Percentiles rank a stretch among this genome's conserved stretches.
phyloP scores from a whole-genome alignment of 2,329 filamentous ascomycete genomes.

The Beauveria sp. region DNA sequence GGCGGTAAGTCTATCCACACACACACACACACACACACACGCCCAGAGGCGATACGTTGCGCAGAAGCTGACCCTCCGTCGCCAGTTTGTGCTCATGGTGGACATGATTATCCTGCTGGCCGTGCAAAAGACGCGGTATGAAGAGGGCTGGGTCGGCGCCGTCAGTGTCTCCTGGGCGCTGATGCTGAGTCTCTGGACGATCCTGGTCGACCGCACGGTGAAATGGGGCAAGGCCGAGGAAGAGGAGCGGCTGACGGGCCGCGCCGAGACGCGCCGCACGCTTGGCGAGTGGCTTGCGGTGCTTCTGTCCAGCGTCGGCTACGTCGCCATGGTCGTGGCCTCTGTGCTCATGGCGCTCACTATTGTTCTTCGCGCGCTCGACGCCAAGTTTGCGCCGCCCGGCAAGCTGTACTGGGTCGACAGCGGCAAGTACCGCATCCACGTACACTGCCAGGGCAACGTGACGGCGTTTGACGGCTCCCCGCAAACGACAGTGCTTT shows the following conservation, averaged over 20 bases:
- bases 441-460: constrained; percentile 76
- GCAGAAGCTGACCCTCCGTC: not conserved
- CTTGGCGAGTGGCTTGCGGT: constrained; percentile 80
- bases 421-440: constrained; percentile 74
- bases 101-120: constrained; percentile 74
- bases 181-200: constrained; percentile 69
- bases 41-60: not conserved
- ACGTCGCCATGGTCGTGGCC: constrained; percentile 60
- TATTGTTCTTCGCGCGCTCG: constrained; percentile 70
- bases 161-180: constrained; percentile 75
- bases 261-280: constrained; percentile 75
- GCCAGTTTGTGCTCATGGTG: constrained; percentile 34
- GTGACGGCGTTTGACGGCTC: constrained; percentile 44
- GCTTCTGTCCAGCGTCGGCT: constrained; percentile 62
- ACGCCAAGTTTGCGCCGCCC: constrained; percentile 64
- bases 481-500: constrained; percentile 67
- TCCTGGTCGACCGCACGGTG: constrained; percentile 73
- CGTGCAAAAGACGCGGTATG: constrained; percentile 65
- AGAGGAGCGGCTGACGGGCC: constrained; percentile 84
- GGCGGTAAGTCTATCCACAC: constrained; percentile 25
- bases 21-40: not conserved
- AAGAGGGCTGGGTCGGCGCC: constrained; percentile 90
- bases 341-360: constrained; percentile 71
- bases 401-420: constrained; percentile 77
- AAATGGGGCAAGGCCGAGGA: constrained; percentile 89